Conservation (phyloP, 2,329 filamentous ascomycete genomes). For the Claviceps citrina region DNA sequence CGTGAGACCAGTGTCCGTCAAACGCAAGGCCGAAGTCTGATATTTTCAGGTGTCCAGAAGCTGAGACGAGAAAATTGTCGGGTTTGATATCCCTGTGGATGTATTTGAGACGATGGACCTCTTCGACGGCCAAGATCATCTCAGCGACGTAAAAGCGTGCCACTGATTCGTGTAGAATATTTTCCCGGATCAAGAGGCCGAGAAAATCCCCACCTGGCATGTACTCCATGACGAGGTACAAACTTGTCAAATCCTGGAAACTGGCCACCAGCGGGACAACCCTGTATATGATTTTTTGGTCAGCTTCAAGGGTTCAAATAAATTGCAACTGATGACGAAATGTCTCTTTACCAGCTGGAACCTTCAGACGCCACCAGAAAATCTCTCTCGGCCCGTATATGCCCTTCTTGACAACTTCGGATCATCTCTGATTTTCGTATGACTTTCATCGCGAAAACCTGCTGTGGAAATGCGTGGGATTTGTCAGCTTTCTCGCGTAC, state of each 20-base stretch:
- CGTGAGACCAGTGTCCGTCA: slow-evolving; percentile 87
- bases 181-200: slow-evolving; percentile 69
- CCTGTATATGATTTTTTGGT: slow-evolving; percentile 26
- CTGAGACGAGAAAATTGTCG: slow-evolving; percentile 86
- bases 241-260: slow-evolving; percentile 69
- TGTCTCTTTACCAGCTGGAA: slow-evolving; percentile 50
- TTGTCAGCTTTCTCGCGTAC: slow-evolving; percentile 49
- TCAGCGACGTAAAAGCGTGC: slow-evolving; percentile 83
- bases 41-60: slow-evolving; percentile 82
- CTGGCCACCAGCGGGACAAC: slow-evolving; percentile 75
- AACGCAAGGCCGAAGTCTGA: slow-evolving; percentile 94
- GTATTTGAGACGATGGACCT: slow-evolving; percentile 73
- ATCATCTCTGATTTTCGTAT: slow-evolving; percentile 92
- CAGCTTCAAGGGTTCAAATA: neutral
- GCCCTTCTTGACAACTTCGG: slow-evolving; percentile 77
- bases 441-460: slow-evolving; percentile 91
- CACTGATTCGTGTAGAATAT: slow-evolving; percentile 61
- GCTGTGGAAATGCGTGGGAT: slow-evolving; percentile 17
- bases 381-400: slow-evolving; percentile 79
- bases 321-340: neutral
- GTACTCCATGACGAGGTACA: slow-evolving; percentile 96
- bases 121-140: slow-evolving; percentile 91
- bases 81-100: slow-evolving; percentile 96
- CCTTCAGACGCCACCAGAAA: slow-evolving; percentile 79
- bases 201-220: slow-evolving; percentile 96